Base-by-base conservation (phyloP, 129 eudicot genomes). In the Centrapalus pauciflorus region DNA sequence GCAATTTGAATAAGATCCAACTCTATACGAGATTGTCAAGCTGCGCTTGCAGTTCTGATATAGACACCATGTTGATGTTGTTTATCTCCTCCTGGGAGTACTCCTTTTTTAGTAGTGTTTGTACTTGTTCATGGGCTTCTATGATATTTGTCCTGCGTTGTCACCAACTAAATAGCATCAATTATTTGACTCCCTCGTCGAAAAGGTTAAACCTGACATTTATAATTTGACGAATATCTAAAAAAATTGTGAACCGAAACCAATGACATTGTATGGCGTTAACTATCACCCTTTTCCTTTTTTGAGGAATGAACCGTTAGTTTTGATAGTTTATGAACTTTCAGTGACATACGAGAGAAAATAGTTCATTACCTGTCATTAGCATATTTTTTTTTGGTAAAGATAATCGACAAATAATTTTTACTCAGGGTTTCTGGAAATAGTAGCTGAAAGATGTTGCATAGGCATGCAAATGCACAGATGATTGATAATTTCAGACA, bases 91-190 rank as follows among this genome's bases (percentile, higher is more conserved):
- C 90, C 12, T 80, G 57, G 5, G 90, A 48, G 66, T 91, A 91
- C 64, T 91, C 97, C 28, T 84, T 76, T 55, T 79, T 83, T 19
- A 91, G 84, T 38, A 91, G 81, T 21, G 81, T 64, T 10, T 28
- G 71, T 9, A 91, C 90, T 80, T 91, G 98, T 58, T 71, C 62
- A 72, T 91, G 96, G 11, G 98, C 98, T 83, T 91, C 98, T 50
- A 91, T 74, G 54, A 91, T 87, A 77, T 91, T 91, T 5, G 90
- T 91, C 83, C 98, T 91, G 87, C 76, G 80, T n/a, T 4, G 7
- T 20, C 23, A 65, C 17, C 55, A 68, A 24, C 37, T 41, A 19
- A 41, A 29, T 8, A 56, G 14, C 28, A n/a, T 61, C 45, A 21
- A 41, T 26, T 55, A 14, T 28, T 23, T 37, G 32, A 48, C 54